These are phyloP conservation scores for Barnettozyma hawaiiensis DNA, from an alignment of 1,139 yeast genomes.

Conservation along the genomic window DNA sequence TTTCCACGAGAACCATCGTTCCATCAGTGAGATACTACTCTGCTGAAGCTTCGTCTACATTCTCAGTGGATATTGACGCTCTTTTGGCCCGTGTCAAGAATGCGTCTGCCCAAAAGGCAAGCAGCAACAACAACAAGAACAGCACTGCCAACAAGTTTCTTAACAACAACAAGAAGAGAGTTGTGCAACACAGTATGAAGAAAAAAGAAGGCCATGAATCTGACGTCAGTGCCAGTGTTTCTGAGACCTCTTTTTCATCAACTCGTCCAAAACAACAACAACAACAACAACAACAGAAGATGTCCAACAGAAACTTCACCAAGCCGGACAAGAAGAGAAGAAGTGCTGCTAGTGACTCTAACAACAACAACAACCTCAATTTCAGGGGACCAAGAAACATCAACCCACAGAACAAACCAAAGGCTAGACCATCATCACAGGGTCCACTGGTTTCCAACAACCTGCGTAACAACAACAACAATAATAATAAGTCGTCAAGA, in stretches of 20 bases:
- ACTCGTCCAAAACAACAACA: too few species aligned
- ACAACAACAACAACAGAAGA: background rate
- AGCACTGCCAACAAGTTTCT: background rate
- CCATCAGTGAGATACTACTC: constrained; percentile 8
- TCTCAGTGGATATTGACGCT: constrained; percentile 10
- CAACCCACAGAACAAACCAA: constrained; percentile 5
- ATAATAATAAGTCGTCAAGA: background rate
- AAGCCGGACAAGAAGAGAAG: background rate
- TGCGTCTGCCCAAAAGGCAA: constrained; percentile 4
- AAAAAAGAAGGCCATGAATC: background rate
- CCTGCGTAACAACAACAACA: too few species aligned
- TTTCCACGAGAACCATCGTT: background rate
- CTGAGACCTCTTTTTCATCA: background rate
- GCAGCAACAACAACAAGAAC: background rate
- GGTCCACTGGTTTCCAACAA: constrained; percentile 3
- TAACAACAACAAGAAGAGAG: background rate
- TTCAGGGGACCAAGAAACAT: constrained; percentile 10
- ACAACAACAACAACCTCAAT: constrained; percentile 1
- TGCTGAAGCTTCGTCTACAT: background rate
- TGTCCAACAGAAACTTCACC: background rate
- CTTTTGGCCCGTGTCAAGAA: constrained; percentile 11
- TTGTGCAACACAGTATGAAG: background rate
- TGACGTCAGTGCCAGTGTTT: background rate
- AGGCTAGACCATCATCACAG: background rate
- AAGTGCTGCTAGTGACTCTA: background rate